Evolutionary conservation across 768 basidiomycete genomes (phyloP).

Genomic region (Lepiota subincarnata): DNA sequence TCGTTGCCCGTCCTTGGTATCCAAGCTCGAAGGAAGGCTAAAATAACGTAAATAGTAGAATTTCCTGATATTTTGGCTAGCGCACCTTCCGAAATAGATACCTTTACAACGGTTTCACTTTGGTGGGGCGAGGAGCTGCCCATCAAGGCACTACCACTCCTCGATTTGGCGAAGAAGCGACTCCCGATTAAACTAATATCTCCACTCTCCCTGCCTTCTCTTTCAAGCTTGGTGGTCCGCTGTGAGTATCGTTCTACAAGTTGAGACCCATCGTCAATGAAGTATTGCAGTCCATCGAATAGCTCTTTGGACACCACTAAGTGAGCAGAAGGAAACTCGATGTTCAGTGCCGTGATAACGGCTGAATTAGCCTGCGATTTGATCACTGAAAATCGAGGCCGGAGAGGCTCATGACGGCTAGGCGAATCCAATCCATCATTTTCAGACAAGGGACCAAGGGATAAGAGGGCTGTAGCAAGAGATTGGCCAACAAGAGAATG

Average conservation of each 20-base stretch:
- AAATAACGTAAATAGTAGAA: neutral
- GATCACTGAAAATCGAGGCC: slow-evolving; percentile 32
- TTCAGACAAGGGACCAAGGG: slow-evolving; percentile 13
- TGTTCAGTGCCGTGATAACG: slow-evolving; percentile 24
- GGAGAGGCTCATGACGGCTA: slow-evolving; percentile 16
- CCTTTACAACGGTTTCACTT: slow-evolving; percentile 47
- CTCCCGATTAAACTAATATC: slow-evolving; percentile 76
- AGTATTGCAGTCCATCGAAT: slow-evolving; percentile 80
- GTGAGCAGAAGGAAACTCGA: slow-evolving; percentile 62
- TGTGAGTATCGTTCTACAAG: slow-evolving; percentile 47
- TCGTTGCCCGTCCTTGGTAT: slow-evolving; percentile 14
- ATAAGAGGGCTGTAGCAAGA: slow-evolving; percentile 8
- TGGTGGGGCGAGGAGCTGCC: slow-evolving; percentile 19
- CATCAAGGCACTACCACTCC: slow-evolving; percentile 34
- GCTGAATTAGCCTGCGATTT: slow-evolving; percentile 19
- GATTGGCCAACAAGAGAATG: slow-evolving; percentile 30
- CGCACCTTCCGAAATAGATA: slow-evolving; percentile 31
- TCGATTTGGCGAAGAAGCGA: slow-evolving; percentile 65
- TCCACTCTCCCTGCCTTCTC: slow-evolving; percentile 35
- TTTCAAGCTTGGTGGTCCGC: slow-evolving; percentile 11
- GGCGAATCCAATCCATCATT: neutral
- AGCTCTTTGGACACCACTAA: slow-evolving; percentile 56
- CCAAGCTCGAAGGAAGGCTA: slow-evolving; percentile 21
- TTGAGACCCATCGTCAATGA: slow-evolving; percentile 83
- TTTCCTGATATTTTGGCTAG: neutral